Evolutionary conservation across 1,284 basidiomycete species (phyloP).

Genomic region (Ganoderma resinaceum): DNA sequence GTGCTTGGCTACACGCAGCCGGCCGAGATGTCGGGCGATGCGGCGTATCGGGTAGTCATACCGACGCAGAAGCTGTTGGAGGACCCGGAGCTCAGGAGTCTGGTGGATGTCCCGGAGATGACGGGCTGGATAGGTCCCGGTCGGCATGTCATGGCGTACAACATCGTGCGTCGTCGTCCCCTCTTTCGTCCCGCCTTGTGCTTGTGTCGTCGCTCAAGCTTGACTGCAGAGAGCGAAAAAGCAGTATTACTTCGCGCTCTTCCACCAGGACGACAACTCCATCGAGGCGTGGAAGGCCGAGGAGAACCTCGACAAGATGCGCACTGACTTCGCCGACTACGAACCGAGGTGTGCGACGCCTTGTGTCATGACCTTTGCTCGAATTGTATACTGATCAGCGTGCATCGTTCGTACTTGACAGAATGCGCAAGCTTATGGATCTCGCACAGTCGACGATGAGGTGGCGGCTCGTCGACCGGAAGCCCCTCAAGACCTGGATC

Average conservation of each 20-base stretch:
- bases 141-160: slow-evolving; percentile 51
- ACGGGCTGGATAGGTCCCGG: slow-evolving; percentile 53
- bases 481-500: slow-evolving; percentile 50
- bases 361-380: neutral
- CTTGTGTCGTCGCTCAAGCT: neutral
- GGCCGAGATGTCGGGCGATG: slow-evolving; percentile 58
- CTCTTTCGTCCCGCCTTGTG: neutral
- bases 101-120: slow-evolving; percentile 50
- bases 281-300: slow-evolving; percentile 55
- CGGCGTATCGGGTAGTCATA: slow-evolving; percentile 56
- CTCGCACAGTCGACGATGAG: slow-evolving; percentile 45
- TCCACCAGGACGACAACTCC: slow-evolving; percentile 52
- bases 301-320: slow-evolving; percentile 53
- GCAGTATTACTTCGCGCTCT: slow-evolving; percentile 51
- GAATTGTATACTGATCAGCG: neutral
- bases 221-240: slow-evolving; percentile 44
- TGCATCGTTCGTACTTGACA: neutral
- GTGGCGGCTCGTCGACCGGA: slow-evolving; percentile 53
- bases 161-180: slow-evolving; percentile 44
- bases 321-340: slow-evolving; percentile 50
- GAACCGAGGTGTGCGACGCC: slow-evolving; percentile 46
- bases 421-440: too few relatives aligned
- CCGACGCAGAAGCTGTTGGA: slow-evolving; percentile 51
- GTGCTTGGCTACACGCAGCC: slow-evolving; percentile 44
- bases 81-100: slow-evolving; percentile 55